Conservation (phyloP, 2,329 filamentous ascomycete species). For the Trichoderma atroviride region DNA sequence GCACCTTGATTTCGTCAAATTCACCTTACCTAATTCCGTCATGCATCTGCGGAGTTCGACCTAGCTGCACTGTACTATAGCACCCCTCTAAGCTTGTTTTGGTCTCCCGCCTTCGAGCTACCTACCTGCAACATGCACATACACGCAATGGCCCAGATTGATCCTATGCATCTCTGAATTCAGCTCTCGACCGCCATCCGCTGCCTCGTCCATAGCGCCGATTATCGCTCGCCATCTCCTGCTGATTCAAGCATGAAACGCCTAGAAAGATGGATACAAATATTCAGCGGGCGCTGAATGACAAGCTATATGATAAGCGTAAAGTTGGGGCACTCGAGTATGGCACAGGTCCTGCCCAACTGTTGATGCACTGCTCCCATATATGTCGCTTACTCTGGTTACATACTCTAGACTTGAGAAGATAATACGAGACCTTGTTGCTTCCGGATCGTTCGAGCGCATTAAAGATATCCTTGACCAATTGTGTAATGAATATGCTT, state of each 20-base stretch:
- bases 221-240: neutral
- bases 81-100: neutral
- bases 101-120: neutral
- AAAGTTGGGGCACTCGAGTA: constrained; percentile 97
- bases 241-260: constrained; percentile 15
- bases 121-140: neutral
- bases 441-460: constrained; percentile 73
- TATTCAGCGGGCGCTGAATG: constrained; percentile 88
- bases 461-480: constrained; percentile 91
- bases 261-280: constrained; percentile 72
- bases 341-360: constrained; percentile 40
- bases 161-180: neutral
- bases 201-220: constrained; percentile 10
- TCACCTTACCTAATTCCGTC: constrained; percentile 9
- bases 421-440: constrained; percentile 81
- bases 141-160: neutral
- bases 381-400: constrained; percentile 27
- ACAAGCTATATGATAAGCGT: constrained; percentile 98
- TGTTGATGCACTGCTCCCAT: neutral
- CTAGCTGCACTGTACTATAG: neutral
- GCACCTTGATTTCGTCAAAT: neutral
- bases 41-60: neutral
- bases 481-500: constrained; percentile 96
- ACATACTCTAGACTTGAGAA: constrained; percentile 72
- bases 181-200: neutral